A percentile compares a stretch with the other conserved stretches of the same genome.
These are phyloP conservation scores for Fusarium robinianum DNA, from an alignment of 2,329 filamentous ascomycete genomes.

Conservation along the genomic window DNA sequence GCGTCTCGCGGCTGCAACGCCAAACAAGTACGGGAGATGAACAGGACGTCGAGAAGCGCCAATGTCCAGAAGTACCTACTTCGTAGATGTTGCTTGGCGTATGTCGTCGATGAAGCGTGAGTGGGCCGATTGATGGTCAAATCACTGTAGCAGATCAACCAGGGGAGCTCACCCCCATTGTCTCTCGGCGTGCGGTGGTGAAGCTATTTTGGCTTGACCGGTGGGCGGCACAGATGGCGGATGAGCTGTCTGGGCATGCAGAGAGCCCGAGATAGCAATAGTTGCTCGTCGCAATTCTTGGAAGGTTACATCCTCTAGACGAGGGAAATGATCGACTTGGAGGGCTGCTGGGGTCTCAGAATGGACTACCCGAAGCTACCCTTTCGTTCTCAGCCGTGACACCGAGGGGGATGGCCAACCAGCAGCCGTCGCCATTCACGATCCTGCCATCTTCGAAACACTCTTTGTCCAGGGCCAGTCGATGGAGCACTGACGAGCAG, in stretches of 20 bases:
- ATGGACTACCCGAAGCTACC: too few relatives aligned
- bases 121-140: not conserved
- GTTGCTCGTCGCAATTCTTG: not conserved
- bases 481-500: too few relatives aligned
- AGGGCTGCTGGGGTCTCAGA: conserved; percentile 2
- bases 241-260: conserved; percentile 7
- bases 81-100: too few relatives aligned
- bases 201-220: conserved; percentile 2
- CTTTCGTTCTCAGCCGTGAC: too few relatives aligned
- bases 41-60: not conserved
- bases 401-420: too few relatives aligned
- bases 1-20: conserved; percentile 6
- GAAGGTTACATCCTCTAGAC: not conserved
- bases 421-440: too few relatives aligned
- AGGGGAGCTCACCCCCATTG: too few relatives aligned
- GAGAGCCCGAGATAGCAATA: conserved; percentile 4
- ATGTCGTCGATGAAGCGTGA: not conserved
- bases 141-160: too few relatives aligned
- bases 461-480: too few relatives aligned
- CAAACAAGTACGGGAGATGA: conserved; percentile 5
- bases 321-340: conserved; percentile 3
- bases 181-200: not conserved
- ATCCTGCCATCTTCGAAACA: too few relatives aligned
- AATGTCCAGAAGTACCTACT: too few relatives aligned
- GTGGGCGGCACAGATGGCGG: not conserved